phyloP scores from a whole-genome alignment of 83 land plant species.

The Diphasiastrum complanatum region DNA sequence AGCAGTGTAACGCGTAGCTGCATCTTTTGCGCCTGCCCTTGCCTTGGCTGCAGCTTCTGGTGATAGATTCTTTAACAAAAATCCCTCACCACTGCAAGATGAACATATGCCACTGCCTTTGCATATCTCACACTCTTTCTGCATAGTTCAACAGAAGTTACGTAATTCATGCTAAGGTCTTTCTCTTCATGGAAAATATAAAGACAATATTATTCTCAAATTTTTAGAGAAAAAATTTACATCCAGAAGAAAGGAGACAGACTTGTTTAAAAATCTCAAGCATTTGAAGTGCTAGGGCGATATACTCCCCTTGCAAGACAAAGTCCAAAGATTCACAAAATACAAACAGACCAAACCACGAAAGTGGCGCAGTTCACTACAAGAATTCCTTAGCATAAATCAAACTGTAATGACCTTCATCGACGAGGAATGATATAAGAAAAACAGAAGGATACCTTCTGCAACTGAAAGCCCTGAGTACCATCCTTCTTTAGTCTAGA shows the following conservation, averaged over 20 bases:
- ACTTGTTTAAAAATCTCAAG: too few species aligned
- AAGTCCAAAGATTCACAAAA: too few species aligned
- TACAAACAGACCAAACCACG: too few species aligned
- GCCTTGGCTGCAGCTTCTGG: constrained; percentile 34
- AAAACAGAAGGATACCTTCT: neutral
- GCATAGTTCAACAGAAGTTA: neutral
- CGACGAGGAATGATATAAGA: neutral
- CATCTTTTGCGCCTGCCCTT: constrained; percentile 28
- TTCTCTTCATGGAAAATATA: too few species aligned
- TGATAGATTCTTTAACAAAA: constrained; percentile 25
- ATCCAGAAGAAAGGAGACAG: too few species aligned
- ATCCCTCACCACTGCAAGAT: constrained; percentile 38
- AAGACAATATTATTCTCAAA: neutral
- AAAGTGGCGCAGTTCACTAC: too few species aligned
- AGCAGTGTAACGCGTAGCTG: constrained; percentile 39
- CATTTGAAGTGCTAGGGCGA: too few species aligned
- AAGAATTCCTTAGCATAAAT: too few species aligned
- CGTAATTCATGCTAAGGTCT: neutral
- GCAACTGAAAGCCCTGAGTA: neutral
- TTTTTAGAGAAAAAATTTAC: neutral
- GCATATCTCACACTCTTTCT: constrained; percentile 33
- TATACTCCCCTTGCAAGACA: too few species aligned
- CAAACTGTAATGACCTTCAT: too few species aligned
- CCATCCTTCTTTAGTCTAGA: neutral
- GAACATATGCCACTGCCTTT: constrained; percentile 36